phyloP scores from a whole-genome alignment of 768 basidiomycete genomes.

The Tremella fuciformis region DNA sequence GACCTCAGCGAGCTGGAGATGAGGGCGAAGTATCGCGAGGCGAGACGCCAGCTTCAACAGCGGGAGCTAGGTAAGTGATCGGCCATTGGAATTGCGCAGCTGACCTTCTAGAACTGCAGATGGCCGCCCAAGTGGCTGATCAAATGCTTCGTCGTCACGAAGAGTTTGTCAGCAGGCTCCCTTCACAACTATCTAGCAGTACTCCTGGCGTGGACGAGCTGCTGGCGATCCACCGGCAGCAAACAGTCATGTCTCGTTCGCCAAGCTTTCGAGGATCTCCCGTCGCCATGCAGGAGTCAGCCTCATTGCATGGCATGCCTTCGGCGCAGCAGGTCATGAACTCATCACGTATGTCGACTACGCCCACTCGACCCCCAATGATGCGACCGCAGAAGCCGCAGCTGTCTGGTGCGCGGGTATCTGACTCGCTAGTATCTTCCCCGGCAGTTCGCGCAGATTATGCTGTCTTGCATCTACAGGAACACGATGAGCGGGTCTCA shows the following conservation, averaged over 20 bases:
- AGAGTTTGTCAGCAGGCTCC: conserved; percentile 21
- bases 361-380: neutral
- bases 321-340: neutral
- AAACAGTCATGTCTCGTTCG: neutral
- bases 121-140: conserved; percentile 42
- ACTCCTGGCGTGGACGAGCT: neutral
- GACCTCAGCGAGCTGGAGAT: conserved; percentile 24
- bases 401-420: neutral
- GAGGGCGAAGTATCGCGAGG: conserved; percentile 15
- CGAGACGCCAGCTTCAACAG: conserved; percentile 20
- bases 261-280: conserved; percentile 3
- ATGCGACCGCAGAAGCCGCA: neutral
- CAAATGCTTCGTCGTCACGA: conserved; percentile 34
- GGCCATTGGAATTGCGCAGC: neutral
- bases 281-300: conserved; percentile 2
- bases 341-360: conserved; percentile 11
- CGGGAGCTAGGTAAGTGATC: conserved; percentile 33
- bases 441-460: neutral
- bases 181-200: conserved; percentile 11
- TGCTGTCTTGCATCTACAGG: neutral
- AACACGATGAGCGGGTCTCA: conserved; percentile 29
- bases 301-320: conserved; percentile 3
- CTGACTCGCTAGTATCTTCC: neutral
- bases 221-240: neutral
- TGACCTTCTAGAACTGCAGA: conserved; percentile 29